These are phyloP conservation scores for Platanus orientalis DNA, from an alignment of 164 flowering plant species.

Conservation along the genomic window DNA sequence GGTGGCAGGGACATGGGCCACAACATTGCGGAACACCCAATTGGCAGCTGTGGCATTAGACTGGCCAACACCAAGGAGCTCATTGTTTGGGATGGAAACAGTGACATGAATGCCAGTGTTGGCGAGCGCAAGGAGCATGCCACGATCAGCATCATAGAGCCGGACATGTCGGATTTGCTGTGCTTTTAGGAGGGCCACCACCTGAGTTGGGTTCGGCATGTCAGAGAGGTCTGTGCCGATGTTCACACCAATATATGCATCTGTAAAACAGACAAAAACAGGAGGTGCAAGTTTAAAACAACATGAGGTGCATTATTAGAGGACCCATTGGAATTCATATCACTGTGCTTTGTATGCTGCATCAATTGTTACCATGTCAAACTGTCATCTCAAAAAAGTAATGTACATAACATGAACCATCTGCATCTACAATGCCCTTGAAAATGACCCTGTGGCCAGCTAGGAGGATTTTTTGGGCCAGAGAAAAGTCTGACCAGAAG, in stretches of 20 bases:
- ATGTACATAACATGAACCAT: too few species aligned
- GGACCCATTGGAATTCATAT: too few species aligned
- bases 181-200: slow-evolving; percentile 75
- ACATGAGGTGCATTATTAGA: too few species aligned
- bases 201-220: slow-evolving; percentile 85
- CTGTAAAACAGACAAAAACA: too few species aligned
- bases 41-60: slow-evolving; percentile 75
- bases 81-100: slow-evolving; percentile 60
- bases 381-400: too few species aligned
- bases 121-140: slow-evolving; percentile 73
- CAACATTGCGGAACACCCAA: slow-evolving; percentile 61
- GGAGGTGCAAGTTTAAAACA: too few species aligned
- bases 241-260: slow-evolving; percentile 78
- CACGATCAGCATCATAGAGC: slow-evolving; percentile 70
- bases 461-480: too few species aligned
- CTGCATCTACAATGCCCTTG: too few species aligned
- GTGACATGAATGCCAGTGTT: slow-evolving; percentile 57
- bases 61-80: slow-evolving; percentile 65
- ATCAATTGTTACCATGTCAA: too few species aligned
- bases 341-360: too few species aligned
- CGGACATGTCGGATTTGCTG: slow-evolving; percentile 72
- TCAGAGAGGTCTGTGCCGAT: slow-evolving; percentile 68
- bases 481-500: too few species aligned
- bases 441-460: too few species aligned
- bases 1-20: slow-evolving; percentile 61